These are phyloP conservation scores for Malassezia brasiliensis DNA, from an alignment of 1,284 basidiomycete genomes.

Conservation along the genomic window DNA sequence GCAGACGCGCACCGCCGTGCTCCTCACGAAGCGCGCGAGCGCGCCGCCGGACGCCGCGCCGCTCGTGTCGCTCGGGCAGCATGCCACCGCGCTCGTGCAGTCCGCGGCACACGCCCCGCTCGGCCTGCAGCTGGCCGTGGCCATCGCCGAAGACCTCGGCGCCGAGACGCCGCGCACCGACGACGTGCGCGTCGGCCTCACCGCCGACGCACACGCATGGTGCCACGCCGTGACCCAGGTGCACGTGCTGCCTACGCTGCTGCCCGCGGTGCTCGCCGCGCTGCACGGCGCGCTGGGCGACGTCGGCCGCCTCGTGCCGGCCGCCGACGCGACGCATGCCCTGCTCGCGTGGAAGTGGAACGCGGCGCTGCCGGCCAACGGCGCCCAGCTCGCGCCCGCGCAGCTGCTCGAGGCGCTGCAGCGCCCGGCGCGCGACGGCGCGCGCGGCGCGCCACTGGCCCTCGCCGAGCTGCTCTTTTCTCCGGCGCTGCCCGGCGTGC, in stretches of 20 bases:
- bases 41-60: not conserved
- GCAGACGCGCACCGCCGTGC: constrained; percentile 2
- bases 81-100: not conserved
- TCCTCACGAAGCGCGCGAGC: constrained; percentile 2
- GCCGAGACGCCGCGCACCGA: not conserved
- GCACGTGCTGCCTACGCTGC: not conserved
- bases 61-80: not conserved
- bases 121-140: constrained; percentile 1
- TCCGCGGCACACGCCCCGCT: not conserved
- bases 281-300: not conserved
- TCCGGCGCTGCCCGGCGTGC: constrained; percentile 1
- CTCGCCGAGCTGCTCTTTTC: not conserved
- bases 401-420: not conserved
- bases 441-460: not conserved
- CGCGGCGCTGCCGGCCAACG: not conserved
- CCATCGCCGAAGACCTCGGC: constrained; percentile 3
- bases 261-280: not conserved
- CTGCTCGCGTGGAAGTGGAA: constrained; percentile 5
- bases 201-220: constrained; percentile 25
- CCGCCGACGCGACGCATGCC: not conserved
- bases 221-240: constrained; percentile 30
- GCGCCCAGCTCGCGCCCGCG: not conserved
- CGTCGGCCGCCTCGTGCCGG: not conserved
- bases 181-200: constrained; percentile 22
- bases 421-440: not conserved